Base-by-base conservation (phyloP, 2,329 filamentous ascomycete genomes). In the Cercospora citrullina region DNA sequence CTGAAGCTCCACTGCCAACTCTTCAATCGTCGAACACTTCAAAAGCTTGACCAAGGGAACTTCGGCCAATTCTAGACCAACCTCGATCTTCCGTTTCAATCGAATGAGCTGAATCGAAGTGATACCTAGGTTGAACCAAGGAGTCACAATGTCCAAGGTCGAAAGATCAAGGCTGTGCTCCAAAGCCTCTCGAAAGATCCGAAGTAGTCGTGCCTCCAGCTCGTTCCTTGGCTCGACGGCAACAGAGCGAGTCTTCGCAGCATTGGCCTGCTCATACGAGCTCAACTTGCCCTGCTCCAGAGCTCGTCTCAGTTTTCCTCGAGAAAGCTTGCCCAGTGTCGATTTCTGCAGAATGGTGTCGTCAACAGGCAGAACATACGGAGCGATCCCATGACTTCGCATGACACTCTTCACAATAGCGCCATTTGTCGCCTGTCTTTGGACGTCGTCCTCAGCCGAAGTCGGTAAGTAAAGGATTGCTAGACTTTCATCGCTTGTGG, bases 311-410 rank as follows among this genome's bases (percentile, higher is more conserved):
- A 71, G 42, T 57, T 71, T 67, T 3, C 42, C 58, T 18, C 70
- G 60, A 5, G 70, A 71, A 16, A 71, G 55, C 60, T 72, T 72
- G 39, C 70, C 70, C n/a, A 72, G 58, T 8, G 70, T 69, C 12
- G 70, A 70, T 42, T 69, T 69, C n/a, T 68, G 67, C n/a, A 72
- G 39, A 7, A 57, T 36, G 30, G 28, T 55, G n/a, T 53, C 9
- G 42, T 42, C 64, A 21, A 65, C 57, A 2, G 64, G 39, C 16
- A 65, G 14, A 28, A 65, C 64, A 30, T 60, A 65, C 4, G 64
- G 64, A 28, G 33, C 30, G 21, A 65, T 39, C n/a, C 64, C 39
- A 61, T 61, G 30, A 4, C 58, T 60, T n/a, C 21, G 42, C 64
- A 60, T 31, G 57, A 60, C 39, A 21, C 30, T 39, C 16, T 30